Evolutionary conservation across 2,329 filamentous ascomycete species (phyloP).

Genomic region (Emmonsia crescens): DNA sequence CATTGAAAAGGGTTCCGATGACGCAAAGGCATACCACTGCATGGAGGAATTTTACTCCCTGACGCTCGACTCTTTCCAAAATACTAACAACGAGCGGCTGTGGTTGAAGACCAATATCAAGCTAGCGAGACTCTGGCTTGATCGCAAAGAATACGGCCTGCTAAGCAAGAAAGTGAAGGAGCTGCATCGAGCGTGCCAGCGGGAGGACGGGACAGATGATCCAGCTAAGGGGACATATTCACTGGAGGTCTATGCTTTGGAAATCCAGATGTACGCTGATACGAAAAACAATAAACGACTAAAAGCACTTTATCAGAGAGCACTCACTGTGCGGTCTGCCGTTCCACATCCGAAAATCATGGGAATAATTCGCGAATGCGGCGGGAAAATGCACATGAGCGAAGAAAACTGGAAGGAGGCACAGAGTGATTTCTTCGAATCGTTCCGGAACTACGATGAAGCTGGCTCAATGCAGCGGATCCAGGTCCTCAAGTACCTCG

Average conservation of each 20-base stretch:
- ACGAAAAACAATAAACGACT: conserved; percentile 96
- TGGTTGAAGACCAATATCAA: conserved; percentile 99
- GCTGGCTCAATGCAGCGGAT: conserved; percentile 92
- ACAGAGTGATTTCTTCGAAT: conserved; percentile 96
- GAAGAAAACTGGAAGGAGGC: conserved; percentile 99
- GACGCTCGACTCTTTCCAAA: conserved; percentile 90
- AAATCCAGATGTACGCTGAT: conserved; percentile 98
- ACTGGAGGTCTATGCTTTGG: conserved; percentile 87
- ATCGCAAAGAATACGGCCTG: conserved; percentile 75
- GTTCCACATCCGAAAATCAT: conserved; percentile 98
- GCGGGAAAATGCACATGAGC: conserved; percentile 99
- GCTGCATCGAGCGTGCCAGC: conserved; percentile 79
- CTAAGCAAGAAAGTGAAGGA: conserved; percentile 77
- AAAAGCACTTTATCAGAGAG: conserved; percentile 83
- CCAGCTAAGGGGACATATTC: conserved; percentile 94
- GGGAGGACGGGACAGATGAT: conserved; percentile 68
- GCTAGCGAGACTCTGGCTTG: conserved; percentile 79
- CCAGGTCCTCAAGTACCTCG: conserved; percentile 92
- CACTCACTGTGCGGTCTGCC: conserved; percentile 85
- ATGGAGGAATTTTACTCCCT: conserved; percentile 95
- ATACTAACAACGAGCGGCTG: conserved; percentile 90
- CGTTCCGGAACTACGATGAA: conserved; percentile 97
- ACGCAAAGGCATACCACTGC: conserved; percentile 60
- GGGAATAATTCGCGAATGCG: conserved; percentile 97
- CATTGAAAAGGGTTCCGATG: conserved; percentile 81